These are phyloP conservation scores for Sphaerosporella brunnea DNA, from an alignment of 495 filamentous ascomycete species.

Conservation along the genomic window DNA sequence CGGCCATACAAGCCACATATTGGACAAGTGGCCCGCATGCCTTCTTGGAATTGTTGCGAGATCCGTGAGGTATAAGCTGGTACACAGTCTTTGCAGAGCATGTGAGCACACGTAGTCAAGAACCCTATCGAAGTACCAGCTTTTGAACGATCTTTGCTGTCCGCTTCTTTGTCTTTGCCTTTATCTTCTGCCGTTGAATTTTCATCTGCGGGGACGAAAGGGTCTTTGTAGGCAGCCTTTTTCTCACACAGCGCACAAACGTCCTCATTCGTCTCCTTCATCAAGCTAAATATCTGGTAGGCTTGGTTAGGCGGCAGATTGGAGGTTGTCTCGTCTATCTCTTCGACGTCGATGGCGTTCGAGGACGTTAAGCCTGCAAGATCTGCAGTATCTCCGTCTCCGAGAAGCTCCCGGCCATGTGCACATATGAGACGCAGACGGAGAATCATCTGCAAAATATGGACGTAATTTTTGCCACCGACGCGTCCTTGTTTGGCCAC, in stretches of 20 bases:
- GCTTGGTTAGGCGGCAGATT: constrained; percentile 39
- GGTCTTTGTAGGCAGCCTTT: constrained; percentile 31
- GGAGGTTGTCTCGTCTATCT: constrained; percentile 28
- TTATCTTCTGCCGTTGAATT: constrained; percentile 21
- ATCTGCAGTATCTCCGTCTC: constrained; percentile 68
- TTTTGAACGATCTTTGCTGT: neutral
- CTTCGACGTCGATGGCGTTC: constrained; percentile 66
- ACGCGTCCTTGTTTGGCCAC: constrained; percentile 43
- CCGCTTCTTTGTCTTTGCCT: neutral
- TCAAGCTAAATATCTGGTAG: constrained; percentile 64
- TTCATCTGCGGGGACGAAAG: neutral
- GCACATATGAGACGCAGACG: constrained; percentile 80
- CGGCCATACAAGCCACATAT: constrained; percentile 46
- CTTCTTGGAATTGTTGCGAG: constrained; percentile 22
- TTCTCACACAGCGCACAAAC: constrained; percentile 48
- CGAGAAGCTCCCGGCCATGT: constrained; percentile 74
- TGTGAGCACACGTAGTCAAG: constrained; percentile 68
- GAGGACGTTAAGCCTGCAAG: constrained; percentile 60
- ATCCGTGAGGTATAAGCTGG: constrained; percentile 31
- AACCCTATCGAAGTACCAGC: constrained; percentile 37
- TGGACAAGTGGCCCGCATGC: constrained; percentile 38
- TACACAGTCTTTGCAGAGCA: constrained; percentile 61
- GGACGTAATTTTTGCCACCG: constrained; percentile 67
- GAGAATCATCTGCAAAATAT: constrained; percentile 77
- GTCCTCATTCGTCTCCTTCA: constrained; percentile 58